Evolutionary conservation across 1,139 yeast genomes (phyloP), one percentile per base, ranked within the genome.

Genomic region (Hyphopichia fennica): DNA sequence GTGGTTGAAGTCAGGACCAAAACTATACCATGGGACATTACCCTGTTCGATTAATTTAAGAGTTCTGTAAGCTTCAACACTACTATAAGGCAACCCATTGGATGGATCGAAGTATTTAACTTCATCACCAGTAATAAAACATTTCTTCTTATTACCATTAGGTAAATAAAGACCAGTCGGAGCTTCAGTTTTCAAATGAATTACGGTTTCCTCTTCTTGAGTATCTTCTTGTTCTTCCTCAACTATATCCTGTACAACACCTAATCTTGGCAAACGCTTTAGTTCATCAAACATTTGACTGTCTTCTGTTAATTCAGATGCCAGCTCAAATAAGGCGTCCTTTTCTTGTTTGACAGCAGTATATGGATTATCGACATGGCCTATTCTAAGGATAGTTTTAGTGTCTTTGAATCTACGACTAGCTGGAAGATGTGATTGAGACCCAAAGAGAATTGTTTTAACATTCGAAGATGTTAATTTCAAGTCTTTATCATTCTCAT

Each of bases 91-190:
- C 40, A 90, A 79, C 37, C 95, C 95, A 31, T 86, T 82, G 35
- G 81, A 76, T 0, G 97, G 97, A 66, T 91, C 97, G 51, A 87
- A 84, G 62, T 88, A 91, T 57, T 82, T 78, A 30, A 95, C 95
- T 42, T 84, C 85, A 37, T 78, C 77, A 13, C 96, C 96, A 2
- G 90, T 82, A 36, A 89, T 80, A 35, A 87, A 75, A 66, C 98
- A 91, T 45, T 73, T 69, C 60, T 80, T 81, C 63, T 82, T 84
- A 45, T 72, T 70, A 23, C 88, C 89, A 58, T 81, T 83, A n/a
- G 88, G 85, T 44, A 84, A 67, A 51, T 82, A 79, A 31, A 84
- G 80, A 32, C 88, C 95, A n/a, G 81, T 72, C 10, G 88, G 93
- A 6, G 87, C 88, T 54, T 81, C 79, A 3, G 91, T 82, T 39